Conservation (phyloP, 495 filamentous ascomycete genomes). For the Penicillium desertorum region DNA sequence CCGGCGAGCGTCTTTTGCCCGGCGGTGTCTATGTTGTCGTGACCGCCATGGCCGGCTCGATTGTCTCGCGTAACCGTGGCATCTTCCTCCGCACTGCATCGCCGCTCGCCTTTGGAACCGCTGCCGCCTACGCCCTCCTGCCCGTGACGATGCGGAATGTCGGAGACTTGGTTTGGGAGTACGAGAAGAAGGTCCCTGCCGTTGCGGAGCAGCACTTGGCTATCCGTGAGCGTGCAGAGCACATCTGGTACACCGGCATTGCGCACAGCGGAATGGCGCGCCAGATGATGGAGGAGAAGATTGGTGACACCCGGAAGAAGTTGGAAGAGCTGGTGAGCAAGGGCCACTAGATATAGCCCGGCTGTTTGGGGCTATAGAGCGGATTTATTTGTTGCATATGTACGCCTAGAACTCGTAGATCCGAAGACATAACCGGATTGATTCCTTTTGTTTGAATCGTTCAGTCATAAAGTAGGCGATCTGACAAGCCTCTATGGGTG, state of each 20-base stretch:
- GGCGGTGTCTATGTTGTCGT: constrained; percentile 88
- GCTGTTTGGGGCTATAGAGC: constrained; percentile 15
- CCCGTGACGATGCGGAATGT: constrained; percentile 85
- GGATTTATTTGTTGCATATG: constrained; percentile 32
- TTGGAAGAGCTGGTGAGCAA: constrained; percentile 89
- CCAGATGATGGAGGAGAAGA: constrained; percentile 74
- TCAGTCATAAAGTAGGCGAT: neutral
- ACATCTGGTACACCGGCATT: constrained; percentile 66
- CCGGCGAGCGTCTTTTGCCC: constrained; percentile 80
- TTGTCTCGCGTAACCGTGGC: constrained; percentile 81
- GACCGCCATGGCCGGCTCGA: constrained; percentile 86
- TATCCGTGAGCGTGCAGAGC: constrained; percentile 62
- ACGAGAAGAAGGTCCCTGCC: constrained; percentile 80
- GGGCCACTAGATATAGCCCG: constrained; percentile 54
- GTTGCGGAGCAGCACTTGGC: constrained; percentile 74
- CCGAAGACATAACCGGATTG: constrained; percentile 33
- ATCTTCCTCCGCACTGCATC: constrained; percentile 70
- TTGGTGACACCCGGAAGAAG: constrained; percentile 66
- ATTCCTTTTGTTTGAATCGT: constrained; percentile 28
- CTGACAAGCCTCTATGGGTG: neutral
- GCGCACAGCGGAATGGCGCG: constrained; percentile 68
- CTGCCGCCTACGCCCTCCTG: constrained; percentile 70
- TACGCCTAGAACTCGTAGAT: constrained; percentile 37
- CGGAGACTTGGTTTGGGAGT: constrained; percentile 77
- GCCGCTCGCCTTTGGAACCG: constrained; percentile 69